Base-by-base conservation (phyloP, 176 grass and related monocot species). In the Musa troglodytarum region DNA sequence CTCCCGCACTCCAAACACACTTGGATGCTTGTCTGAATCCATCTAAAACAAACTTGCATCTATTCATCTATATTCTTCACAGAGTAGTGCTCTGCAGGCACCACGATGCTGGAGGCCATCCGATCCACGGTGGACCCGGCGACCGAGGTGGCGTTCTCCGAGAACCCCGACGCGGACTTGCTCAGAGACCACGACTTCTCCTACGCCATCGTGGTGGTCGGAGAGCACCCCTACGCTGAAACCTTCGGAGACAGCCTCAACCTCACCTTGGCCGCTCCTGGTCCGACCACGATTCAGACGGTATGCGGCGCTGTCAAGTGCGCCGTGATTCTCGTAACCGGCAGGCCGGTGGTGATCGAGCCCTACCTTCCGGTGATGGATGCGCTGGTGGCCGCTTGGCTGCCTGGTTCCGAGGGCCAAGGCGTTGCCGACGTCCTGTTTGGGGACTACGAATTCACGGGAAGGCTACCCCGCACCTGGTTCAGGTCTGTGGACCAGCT, bases 401-500 rank as follows among this genome's bases (percentile, higher is more conserved):
- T 94, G 63, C 95, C 95, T 2, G 95, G 95, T 0, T 77, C 88
- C 0, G 95, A 99, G 79, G 95, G 90, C 1, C 90, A 87, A 82
- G 95, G 95, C 58, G 76, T 99, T n/a, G 79, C 88, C 12, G 95
- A 99, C 73, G 86, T 84, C 63, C 84, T 99, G 26, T 99, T 94
- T 66, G 95, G 95, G 4, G 88, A 99, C 84, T 94, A 92, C 79
- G 88, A 88, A 10, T 99, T 99, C 82, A 65, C 73, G 7, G 95
- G 95, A 23, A 99, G 86, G 76, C 86, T 99, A 66, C 51, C 95
- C 54, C 75, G 95, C 71, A 99, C 95, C 50, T 99, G 95, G 95
- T 99, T 99, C 90, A 99, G 85, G 85, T 76, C 88, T 0, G 95
- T 92, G 53, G 90, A 94, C 29, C 95, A 99, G 90, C 88, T 99